phyloP scores from a whole-genome alignment of 371 early-diverging fungal species.

The Capniomyces stellatus region DNA sequence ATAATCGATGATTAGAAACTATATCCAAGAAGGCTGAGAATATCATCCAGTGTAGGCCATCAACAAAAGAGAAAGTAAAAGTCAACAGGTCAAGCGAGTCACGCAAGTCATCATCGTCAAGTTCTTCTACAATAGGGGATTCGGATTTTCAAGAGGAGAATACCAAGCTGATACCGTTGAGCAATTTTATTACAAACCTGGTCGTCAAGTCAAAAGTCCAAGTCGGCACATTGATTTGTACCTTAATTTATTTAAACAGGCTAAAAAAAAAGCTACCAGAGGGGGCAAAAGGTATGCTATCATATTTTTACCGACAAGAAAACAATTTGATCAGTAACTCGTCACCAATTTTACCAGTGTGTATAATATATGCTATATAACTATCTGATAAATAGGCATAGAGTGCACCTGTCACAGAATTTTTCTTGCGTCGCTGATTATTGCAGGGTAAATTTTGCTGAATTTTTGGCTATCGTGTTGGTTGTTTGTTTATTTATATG shows the following conservation, averaged over 20 bases:
- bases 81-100: slow-evolving; percentile 4
- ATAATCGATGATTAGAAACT: no score
- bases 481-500: no score
- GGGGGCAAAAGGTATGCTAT: slow-evolving; percentile 37
- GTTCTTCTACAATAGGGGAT: background rate
- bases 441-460: no score
- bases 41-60: slow-evolving; percentile 30
- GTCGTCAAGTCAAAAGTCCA: slow-evolving; percentile 33
- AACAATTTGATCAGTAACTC: no score
- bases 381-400: slow-evolving; percentile 29
- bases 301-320: no score
- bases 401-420: slow-evolving; percentile 60
- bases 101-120: background rate
- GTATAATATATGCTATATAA: background rate
- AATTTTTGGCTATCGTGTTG: no score
- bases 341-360: slow-evolving; percentile 4
- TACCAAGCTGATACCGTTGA: slow-evolving; percentile 25
- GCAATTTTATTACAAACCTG: slow-evolving; percentile 32
- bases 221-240: slow-evolving; percentile 38
- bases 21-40: slow-evolving; percentile 29
- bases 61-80: slow-evolving; percentile 14
- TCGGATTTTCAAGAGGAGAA: background rate
- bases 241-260: slow-evolving; percentile 37
- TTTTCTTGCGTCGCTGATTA: slow-evolving; percentile 54
- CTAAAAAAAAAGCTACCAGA: slow-evolving; percentile 29